phyloP scores from a whole-genome alignment of 306 rosid genomes.

The Vicia sativa region DNA sequence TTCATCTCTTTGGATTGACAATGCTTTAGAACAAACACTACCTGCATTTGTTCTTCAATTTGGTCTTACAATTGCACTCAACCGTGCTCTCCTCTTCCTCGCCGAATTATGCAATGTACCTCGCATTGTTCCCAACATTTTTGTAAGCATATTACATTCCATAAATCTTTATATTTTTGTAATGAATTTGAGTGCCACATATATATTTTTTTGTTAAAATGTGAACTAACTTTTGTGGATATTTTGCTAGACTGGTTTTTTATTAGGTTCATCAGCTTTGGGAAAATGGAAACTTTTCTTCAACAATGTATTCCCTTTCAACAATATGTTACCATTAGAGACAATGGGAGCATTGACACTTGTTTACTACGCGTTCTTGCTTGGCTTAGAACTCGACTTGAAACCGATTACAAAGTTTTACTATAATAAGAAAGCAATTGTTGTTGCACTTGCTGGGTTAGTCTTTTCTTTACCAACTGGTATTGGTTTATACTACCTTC shows the following conservation, averaged over 20 bases:
- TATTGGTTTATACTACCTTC: slow-evolving; percentile 37
- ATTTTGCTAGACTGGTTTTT: slow-evolving; percentile 39
- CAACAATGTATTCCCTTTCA: slow-evolving; percentile 2
- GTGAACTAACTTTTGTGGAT: slow-evolving; percentile 5
- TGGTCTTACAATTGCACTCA: slow-evolving; percentile 30
- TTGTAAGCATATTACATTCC: slow-evolving; percentile 40
- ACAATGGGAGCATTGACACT: slow-evolving; percentile 34
- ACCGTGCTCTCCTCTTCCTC: slow-evolving; percentile 31
- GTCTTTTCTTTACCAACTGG: slow-evolving; percentile 40
- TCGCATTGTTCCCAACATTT: slow-evolving; percentile 37
- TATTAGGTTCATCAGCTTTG: slow-evolving; percentile 42
- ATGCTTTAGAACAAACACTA: slow-evolving; percentile 23
- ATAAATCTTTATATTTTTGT: neutral
- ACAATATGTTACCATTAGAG: slow-evolving; percentile 34
- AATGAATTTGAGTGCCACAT: too few relatives aligned
- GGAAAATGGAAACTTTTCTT: neutral
- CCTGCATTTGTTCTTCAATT: slow-evolving; percentile 46
- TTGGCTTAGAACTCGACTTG: slow-evolving; percentile 47
- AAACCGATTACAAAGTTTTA: slow-evolving; percentile 19
- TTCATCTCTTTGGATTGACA: slow-evolving; percentile 35
- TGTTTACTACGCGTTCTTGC: slow-evolving; percentile 47
- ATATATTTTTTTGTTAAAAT: neutral
- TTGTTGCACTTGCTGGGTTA: slow-evolving; percentile 10
- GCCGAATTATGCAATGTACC: slow-evolving; percentile 33
- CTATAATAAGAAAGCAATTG: slow-evolving; percentile 31